phyloP scores from a whole-genome alignment of 2,329 filamentous ascomycete genomes.

The Aureobasidium lini region DNA sequence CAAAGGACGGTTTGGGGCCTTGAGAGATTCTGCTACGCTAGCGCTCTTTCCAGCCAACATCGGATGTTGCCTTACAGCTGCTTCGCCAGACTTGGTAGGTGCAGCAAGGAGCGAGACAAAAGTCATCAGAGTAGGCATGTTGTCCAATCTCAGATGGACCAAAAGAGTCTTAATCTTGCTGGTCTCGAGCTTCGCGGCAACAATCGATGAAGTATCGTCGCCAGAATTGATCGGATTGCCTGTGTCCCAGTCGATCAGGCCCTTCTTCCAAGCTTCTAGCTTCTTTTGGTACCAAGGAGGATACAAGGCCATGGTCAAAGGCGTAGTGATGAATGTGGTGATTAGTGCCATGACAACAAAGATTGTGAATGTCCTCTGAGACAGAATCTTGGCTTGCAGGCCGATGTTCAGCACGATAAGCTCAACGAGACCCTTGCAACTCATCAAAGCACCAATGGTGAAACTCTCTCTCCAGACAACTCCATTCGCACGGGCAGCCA shows the following conservation, averaged over 20 bases:
- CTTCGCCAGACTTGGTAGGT: conserved; percentile 32
- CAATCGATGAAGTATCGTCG: conserved; percentile 28
- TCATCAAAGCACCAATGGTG: conserved; percentile 85
- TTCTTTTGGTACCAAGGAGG: conserved; percentile 71
- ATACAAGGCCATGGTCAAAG: conserved; percentile 65
- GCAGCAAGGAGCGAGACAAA: conserved; percentile 73
- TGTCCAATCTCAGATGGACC: conserved; percentile 78
- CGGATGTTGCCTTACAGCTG: conserved; percentile 32
- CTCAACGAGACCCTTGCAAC: conserved; percentile 91
- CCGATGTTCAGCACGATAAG: conserved; percentile 88
- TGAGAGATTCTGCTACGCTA: conserved; percentile 15
- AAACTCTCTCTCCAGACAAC: conserved; percentile 87
- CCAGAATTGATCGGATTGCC: conserved; percentile 34
- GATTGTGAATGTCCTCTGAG: conserved; percentile 76
- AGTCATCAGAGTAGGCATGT: conserved; percentile 71
- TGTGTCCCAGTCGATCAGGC: conserved; percentile 85
- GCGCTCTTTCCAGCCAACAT: conserved; percentile 20
- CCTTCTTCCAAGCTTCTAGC: conserved; percentile 65
- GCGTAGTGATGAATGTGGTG: conserved; percentile 78
- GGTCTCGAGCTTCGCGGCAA: conserved; percentile 41
- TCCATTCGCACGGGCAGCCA: conserved; percentile 68
- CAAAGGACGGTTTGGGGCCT: conserved; percentile 42
- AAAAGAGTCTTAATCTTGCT: conserved; percentile 57
- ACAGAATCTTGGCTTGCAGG: conserved; percentile 73
- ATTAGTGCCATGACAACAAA: conserved; percentile 91